phyloP scores from a whole-genome alignment of 2,329 filamentous ascomycete genomes.

The Venturia nashicola region DNA sequence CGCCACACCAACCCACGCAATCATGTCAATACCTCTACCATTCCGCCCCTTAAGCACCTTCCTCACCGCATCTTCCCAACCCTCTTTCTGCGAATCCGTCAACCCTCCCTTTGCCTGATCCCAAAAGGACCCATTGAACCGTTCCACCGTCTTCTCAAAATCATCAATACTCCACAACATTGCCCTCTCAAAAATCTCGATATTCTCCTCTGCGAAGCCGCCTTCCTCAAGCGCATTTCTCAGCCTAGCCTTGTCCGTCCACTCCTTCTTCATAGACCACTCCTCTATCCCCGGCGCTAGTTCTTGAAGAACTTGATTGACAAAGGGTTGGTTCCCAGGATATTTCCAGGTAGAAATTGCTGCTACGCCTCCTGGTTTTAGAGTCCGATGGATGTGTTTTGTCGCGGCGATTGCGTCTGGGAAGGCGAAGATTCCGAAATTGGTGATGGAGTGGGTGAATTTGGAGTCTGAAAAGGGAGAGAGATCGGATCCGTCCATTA shows the following conservation, averaged over 20 bases:
- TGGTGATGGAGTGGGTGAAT: constrained; percentile 28
- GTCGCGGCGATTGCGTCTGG: constrained; percentile 20
- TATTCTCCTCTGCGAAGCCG: not conserved
- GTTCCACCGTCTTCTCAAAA: not conserved
- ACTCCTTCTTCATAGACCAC: not conserved
- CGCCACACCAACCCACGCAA: not conserved
- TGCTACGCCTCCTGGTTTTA: constrained; percentile 25
- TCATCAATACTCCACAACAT: not conserved
- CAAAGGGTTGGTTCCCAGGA: not conserved
- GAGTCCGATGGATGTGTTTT: constrained; percentile 26
- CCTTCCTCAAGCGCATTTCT: not conserved
- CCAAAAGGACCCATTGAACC: not conserved
- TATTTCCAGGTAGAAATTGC: constrained; percentile 24
- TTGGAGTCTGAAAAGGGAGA: constrained; percentile 14
- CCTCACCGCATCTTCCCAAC: not conserved
- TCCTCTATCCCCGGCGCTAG: not conserved
- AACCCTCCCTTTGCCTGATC: not conserved
- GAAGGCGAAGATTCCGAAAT: constrained; percentile 29
- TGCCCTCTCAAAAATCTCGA: not conserved
- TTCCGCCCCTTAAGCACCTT: not conserved
- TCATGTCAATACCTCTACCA: constrained; percentile 5
- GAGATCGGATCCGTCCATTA: constrained; percentile 8
- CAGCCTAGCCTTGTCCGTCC: not conserved
- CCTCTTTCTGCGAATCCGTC: not conserved
- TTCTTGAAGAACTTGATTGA: not conserved